Percentiles rank a stretch among this genome's conserved stretches.
These are phyloP conservation scores for Lasiodiplodia theobromae DNA, from an alignment of 2,329 filamentous ascomycete species.

Conservation along the genomic window DNA sequence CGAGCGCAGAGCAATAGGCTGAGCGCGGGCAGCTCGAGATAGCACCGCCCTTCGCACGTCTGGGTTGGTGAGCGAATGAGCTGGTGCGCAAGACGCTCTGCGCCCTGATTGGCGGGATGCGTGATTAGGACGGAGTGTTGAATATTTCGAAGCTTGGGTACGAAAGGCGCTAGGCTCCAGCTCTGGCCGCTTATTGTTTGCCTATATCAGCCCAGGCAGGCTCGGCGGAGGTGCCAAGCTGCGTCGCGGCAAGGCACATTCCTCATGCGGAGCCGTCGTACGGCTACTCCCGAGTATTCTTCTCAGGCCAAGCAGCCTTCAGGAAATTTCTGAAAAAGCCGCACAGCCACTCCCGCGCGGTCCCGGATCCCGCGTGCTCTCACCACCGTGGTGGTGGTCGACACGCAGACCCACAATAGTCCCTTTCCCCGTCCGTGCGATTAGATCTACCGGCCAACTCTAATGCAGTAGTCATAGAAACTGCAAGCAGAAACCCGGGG, in stretches of 20 bases:
- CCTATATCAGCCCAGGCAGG: neutral
- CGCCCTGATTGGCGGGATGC: constrained; percentile 4
- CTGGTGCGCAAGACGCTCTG: neutral
- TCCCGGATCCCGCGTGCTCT: constrained; percentile 1
- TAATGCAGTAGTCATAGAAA: constrained; percentile 21
- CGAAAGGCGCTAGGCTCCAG: constrained; percentile 9
- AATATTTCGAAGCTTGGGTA: neutral
- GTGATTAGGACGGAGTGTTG: neutral
- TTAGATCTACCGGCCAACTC: constrained; percentile 22
- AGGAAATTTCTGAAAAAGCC: constrained; percentile 14
- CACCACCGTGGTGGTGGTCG: neutral
- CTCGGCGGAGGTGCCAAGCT: constrained; percentile 11
- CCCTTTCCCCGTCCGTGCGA: constrained; percentile 16
- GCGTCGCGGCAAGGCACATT: neutral
- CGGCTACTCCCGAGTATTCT: constrained; percentile 10
- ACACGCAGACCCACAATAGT: constrained; percentile 14
- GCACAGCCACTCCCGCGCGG: constrained; percentile 11
- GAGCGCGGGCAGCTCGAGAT: neutral
- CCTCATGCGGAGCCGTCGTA: neutral
- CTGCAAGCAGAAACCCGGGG: constrained; percentile 10
- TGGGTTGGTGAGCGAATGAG: constrained; percentile 2
- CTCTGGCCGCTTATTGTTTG: neutral
- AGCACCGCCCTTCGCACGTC: neutral
- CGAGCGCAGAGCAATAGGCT: constrained; percentile 2
- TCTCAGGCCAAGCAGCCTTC: neutral